Evolutionary conservation across 2,329 filamentous ascomycete genomes (phyloP).

Genomic region (Penicillium sp.): DNA sequence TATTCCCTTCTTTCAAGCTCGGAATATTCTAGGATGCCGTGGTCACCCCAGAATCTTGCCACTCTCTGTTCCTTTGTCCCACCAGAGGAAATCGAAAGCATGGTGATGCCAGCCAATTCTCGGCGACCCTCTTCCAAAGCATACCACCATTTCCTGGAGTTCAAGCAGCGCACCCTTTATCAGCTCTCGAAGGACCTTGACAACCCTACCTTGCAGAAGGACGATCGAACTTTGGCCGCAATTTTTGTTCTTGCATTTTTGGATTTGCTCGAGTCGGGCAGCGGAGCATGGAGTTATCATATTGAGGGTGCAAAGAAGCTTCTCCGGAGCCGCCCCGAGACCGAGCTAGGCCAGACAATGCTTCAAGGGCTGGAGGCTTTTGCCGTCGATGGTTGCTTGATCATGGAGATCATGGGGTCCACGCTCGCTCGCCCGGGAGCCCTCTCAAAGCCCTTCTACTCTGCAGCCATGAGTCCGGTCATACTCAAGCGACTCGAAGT

Average conservation of each 20-base stretch:
- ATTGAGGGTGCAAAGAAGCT: slow-evolving; percentile 52
- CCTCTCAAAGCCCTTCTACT: slow-evolving; percentile 41
- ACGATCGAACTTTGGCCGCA: slow-evolving; percentile 45
- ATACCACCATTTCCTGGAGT: slow-evolving; percentile 44
- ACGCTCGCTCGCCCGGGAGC: slow-evolving; percentile 41
- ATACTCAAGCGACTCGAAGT: slow-evolving; percentile 41
- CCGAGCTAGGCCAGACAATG: slow-evolving; percentile 20
- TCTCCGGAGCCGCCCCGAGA: slow-evolving; percentile 37
- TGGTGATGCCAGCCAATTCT: slow-evolving; percentile 32
- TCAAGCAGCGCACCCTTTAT: slow-evolving; percentile 49
- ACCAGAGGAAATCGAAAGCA: slow-evolving; percentile 27
- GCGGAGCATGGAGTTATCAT: slow-evolving; percentile 52
- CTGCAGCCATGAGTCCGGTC: slow-evolving; percentile 35
- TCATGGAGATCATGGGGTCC: slow-evolving; percentile 45
- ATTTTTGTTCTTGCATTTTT: slow-evolving; percentile 52
- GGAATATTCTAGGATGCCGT: slow-evolving; percentile 35
- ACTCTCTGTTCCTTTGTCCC: slow-evolving; percentile 20
- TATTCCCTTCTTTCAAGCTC: slow-evolving; percentile 42
- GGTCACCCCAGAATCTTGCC: slow-evolving; percentile 24
- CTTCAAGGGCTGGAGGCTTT: slow-evolving; percentile 38
- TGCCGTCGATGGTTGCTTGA: slow-evolving; percentile 38
- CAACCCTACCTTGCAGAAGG: slow-evolving; percentile 33
- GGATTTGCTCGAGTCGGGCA: slow-evolving; percentile 52
- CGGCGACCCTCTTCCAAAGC: slow-evolving; percentile 34
- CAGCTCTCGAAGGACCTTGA: slow-evolving; percentile 39